Evolutionary conservation across 2,329 filamentous ascomycete species (phyloP), one percentile per base, ranked within the genome.

Genomic region (Pseudocercospora fuligena): DNA sequence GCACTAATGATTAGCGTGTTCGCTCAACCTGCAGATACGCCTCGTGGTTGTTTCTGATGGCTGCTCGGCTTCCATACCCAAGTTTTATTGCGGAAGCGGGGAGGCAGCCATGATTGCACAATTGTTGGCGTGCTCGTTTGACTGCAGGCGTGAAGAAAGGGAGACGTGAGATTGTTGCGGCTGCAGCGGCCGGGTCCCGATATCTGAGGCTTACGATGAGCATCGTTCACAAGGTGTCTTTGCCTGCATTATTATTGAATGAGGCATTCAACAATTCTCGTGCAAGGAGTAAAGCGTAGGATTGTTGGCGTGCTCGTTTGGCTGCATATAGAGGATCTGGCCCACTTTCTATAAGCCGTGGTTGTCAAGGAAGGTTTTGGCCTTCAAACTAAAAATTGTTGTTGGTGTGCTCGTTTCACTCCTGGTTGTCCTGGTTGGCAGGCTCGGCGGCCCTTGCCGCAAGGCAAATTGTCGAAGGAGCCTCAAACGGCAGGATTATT

Each of bases 11-110:
- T 53, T 53, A 53, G 49, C 25, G 49, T 16, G 25, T 25, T 53
- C 49, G 23, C 25, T 53, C 49, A 53, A 27, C 8, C 21, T 53
- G 49, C 49, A 23, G 49, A 53, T 53, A 53, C 14, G 49, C 21
- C 49, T 53, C 49, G 49, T 53, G 49, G 49, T 53, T 53, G 49
- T 53, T 53, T 53, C 25, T 53, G 49, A 25, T 53, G 49, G 49
- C 21, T 23, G 19, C 49, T 53, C 49, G 49, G 23, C 23, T 23
- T 27, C 12, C 5, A 53, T 29, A 23, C 21, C 23, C 29, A 53
- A 27, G 23, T 16, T 53, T 19, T 5, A 47, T 23, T 19, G 21
- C n/a, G 49, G 19, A 19, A 16, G 6, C n/a, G 19, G 23, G 12
- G 8, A 27, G 49, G 21, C 33, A 36, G 33, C 33, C 33, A 25